These are phyloP conservation scores for Zizania latifolia DNA, from an alignment of 176 grass and related monocot genomes.

Conservation along the genomic window DNA sequence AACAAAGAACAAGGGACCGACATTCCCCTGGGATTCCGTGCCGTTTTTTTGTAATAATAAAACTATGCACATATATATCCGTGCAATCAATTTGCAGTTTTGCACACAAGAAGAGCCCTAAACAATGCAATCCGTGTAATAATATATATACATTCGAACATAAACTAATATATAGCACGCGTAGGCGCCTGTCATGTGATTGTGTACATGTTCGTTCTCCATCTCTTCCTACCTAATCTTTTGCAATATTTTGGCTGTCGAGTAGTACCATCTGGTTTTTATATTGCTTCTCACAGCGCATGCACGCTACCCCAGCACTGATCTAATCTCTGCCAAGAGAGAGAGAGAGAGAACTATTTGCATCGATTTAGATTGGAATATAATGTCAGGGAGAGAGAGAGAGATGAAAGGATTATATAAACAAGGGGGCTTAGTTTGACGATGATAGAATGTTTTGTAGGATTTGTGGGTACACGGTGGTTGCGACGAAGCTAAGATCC, in stretches of 20 bases:
- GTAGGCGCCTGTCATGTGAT: neutral
- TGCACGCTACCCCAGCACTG: slow-evolving; percentile 46
- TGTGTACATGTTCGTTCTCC: neutral
- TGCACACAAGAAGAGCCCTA: slow-evolving; percentile 1
- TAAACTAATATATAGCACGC: slow-evolving; percentile 56
- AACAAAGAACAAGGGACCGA: slow-evolving; percentile 56
- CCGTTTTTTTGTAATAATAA: neutral
- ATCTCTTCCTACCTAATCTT: slow-evolving; percentile 16
- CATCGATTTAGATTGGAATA: slow-evolving; percentile 26
- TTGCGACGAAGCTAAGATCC: slow-evolving; percentile 48
- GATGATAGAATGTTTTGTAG: slow-evolving; percentile 33
- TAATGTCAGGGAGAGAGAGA: neutral
- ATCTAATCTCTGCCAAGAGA: slow-evolving; percentile 31
- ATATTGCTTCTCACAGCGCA: slow-evolving; percentile 44
- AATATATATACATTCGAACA: neutral
- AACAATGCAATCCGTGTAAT: slow-evolving; percentile 31
- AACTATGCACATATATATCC: neutral
- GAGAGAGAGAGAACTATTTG: neutral
- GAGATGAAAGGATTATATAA: neutral
- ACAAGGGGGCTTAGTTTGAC: neutral
- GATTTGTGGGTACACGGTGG: slow-evolving; percentile 30
- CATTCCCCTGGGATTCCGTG: slow-evolving; percentile 44
- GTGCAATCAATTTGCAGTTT: slow-evolving; percentile 36
- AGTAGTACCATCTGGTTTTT: slow-evolving; percentile 10
- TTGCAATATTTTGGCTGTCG: slow-evolving; percentile 12